Evolutionary conservation across 1,284 basidiomycete genomes (phyloP).

Genomic region (Microbotryomycetes sp.): DNA sequence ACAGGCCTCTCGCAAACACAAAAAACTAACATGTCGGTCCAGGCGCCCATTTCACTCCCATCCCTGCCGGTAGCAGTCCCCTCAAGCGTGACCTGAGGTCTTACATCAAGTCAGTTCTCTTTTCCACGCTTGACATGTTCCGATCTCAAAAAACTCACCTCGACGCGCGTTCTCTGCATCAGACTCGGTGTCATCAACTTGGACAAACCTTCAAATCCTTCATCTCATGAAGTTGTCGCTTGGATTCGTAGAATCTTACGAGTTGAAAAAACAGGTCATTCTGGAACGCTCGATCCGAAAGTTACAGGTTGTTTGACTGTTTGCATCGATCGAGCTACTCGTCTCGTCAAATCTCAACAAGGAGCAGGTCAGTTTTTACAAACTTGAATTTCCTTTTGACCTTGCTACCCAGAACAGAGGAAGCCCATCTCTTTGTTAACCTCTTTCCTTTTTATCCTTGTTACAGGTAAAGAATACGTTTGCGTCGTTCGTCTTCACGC

Average conservation of each 20-base stretch:
- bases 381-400: not conserved
- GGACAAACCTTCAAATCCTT: conserved; percentile 99
- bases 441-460: conserved; percentile 4
- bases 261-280: conserved; percentile 97
- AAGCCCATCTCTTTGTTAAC: not conserved
- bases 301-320: conserved; percentile 98
- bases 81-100: conserved; percentile 84
- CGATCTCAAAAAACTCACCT: not conserved
- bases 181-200: conserved; percentile 98
- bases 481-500: conserved; percentile 91
- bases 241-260: conserved; percentile 95
- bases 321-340: conserved; percentile 98
- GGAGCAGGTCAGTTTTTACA: conserved; percentile 62
- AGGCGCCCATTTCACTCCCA: conserved; percentile 96
- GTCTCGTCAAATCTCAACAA: conserved; percentile 98
- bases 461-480: conserved; percentile 92
- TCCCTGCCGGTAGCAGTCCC: conserved; percentile 59
- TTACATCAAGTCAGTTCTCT: conserved; percentile 70
- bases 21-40: too few relatives aligned
- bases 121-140: conserved; percentile 5
- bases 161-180: conserved; percentile 6
- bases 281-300: conserved; percentile 96
- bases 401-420: too few relatives aligned
- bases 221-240: conserved; percentile 99
- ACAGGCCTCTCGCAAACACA: not conserved